Conservation (phyloP, 768 basidiomycete genomes). For the Boletus reticulatus region DNA sequence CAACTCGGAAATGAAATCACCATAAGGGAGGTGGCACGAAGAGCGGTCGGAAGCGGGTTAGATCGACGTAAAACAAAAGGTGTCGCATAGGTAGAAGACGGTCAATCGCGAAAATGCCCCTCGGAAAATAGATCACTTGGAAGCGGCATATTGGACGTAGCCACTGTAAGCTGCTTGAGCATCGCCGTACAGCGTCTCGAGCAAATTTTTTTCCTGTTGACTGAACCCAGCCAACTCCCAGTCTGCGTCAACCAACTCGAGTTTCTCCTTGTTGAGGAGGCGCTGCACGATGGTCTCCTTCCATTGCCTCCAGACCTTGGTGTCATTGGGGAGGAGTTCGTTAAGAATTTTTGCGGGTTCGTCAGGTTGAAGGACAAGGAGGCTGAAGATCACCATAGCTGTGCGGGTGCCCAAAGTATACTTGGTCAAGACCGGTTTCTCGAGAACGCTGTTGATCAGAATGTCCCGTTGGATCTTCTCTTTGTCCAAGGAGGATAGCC, state of each 20-base stretch:
- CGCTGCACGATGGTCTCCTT: slow-evolving; percentile 19
- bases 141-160: slow-evolving; percentile 9
- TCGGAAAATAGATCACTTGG: slow-evolving; percentile 1
- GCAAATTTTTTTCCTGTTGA: slow-evolving; percentile 15
- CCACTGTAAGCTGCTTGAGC: slow-evolving; percentile 27
- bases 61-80: too few species aligned
- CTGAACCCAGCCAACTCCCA: slow-evolving; percentile 20
- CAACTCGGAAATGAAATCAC: too few species aligned
- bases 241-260: slow-evolving; percentile 21
- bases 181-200: slow-evolving; percentile 24
- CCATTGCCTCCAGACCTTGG: slow-evolving; percentile 29
- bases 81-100: not conserved
- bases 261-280: slow-evolving; percentile 17
- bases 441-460: slow-evolving; percentile 23
- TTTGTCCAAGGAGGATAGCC: slow-evolving; percentile 38
- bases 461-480: slow-evolving; percentile 27
- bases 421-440: slow-evolving; percentile 22
- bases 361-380: slow-evolving; percentile 20
- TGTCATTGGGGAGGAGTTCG: slow-evolving; percentile 26
- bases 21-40: too few species aligned
- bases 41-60: too few species aligned
- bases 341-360: slow-evolving; percentile 22
- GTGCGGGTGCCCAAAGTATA: slow-evolving; percentile 28
- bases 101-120: not conserved
- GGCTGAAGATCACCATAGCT: slow-evolving; percentile 22